Evolutionary conservation across 1,139 yeast species (phyloP), one percentile per base, ranked within the genome.

Genomic region (Geotrichum phurueaensis): DNA sequence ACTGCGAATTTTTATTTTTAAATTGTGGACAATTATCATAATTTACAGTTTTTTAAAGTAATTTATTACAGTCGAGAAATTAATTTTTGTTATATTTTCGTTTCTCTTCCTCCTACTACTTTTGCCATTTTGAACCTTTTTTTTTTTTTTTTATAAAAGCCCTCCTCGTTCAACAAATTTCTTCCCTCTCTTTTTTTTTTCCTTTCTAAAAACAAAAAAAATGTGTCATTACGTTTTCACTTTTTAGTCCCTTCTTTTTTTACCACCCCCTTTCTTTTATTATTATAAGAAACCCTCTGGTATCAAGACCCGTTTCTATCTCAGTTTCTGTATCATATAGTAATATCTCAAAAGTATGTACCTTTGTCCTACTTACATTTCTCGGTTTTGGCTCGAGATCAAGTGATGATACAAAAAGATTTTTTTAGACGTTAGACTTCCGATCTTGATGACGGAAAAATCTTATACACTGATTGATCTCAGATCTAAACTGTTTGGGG

Each of bases 341-440:
- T 48, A 15, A 48, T 48, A 23, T 48, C 31, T 48, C 15, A 48
- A 23, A 23, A 48, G 27, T 48, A 48, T 48, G 27, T 10, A 23
- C n/a, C 22, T 48, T 6, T 6, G 22, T 9, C 18, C 47, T 13
- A n/a, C 18, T 10, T 13, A 20, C 20, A 48, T 7, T 23, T 10
- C 31, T 13, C 13, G 1, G 51, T 20, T 48, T 20, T 6, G 31
- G 22, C 31, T 22, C 23, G n/a, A 48, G 29, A 48, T 23, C 27
- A 48, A 48, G 54, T 60, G 60, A 60, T 60, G 62, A 60, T 39
- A 53, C 31, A 39, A 39, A 53, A 64, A 59, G 59, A 45, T 47
- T 59, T 54, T 58, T 62, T 71, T 72, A 75, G 81, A 79, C 82
- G 81, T 79, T 79, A 79, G 82, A 79, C 83, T 79, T 75, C 82